phyloP scores from a whole-genome alignment of 31 red algal genomes.

The Endocladia muricata region DNA sequence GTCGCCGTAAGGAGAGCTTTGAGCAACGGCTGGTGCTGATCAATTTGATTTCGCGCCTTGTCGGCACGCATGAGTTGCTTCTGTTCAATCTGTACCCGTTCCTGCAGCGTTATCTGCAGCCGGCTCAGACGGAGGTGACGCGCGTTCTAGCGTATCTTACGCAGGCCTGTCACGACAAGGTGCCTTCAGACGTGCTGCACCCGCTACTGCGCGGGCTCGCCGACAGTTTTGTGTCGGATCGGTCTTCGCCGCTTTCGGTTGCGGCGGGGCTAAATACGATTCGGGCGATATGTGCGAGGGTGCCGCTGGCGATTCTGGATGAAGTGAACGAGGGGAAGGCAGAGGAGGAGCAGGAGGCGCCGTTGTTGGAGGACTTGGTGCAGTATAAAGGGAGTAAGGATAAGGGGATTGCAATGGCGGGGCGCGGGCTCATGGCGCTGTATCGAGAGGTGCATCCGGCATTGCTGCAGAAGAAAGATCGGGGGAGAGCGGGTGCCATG shows the following conservation, averaged over 20 bases:
- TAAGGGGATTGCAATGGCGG: conserved; percentile 82
- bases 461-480: conserved; percentile 76
- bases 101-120: conserved; percentile 84
- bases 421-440: conserved; percentile 60
- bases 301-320: conserved; percentile 77
- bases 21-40: conserved; percentile 72
- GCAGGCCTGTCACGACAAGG: conserved; percentile 74
- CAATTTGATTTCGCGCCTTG: conserved; percentile 75
- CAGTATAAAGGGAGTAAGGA: conserved; percentile 66
- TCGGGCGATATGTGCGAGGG: conserved; percentile 76
- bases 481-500: conserved; percentile 49
- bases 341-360: conserved; percentile 60
- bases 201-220: conserved; percentile 77
- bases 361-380: conserved; percentile 72
- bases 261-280: conserved; percentile 85
- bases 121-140: conserved; percentile 75
- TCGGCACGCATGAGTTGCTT: conserved; percentile 76
- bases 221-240: conserved; percentile 80
- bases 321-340: conserved; percentile 44
- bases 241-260: conserved; percentile 50
- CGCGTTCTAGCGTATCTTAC: conserved; percentile 73
- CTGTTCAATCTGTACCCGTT: conserved; percentile 79
- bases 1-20: conserved; percentile 60
- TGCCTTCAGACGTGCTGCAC: conserved; percentile 81
- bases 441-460: conserved; percentile 78